These are phyloP conservation scores for Lavandula angustifolia DNA, from an alignment of 257 asterid species.

Conservation along the genomic window DNA sequence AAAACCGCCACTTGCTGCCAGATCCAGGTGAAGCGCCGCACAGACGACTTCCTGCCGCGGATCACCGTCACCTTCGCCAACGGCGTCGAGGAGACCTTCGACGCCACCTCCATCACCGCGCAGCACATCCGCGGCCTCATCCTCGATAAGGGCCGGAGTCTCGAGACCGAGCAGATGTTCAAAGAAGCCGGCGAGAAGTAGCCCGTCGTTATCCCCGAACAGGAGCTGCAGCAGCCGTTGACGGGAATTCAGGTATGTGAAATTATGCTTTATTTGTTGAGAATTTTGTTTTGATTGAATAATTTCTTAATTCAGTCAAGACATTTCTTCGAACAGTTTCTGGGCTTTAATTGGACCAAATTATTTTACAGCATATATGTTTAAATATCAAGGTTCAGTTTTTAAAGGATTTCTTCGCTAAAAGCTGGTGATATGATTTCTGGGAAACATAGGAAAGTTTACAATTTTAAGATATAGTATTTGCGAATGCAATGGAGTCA, in stretches of 20 bases:
- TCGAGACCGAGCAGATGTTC: slow-evolving; percentile 93
- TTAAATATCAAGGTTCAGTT: too few relatives aligned
- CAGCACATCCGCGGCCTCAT: slow-evolving; percentile 78
- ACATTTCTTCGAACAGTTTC: slow-evolving; percentile 46
- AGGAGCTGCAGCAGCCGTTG: slow-evolving; percentile 65
- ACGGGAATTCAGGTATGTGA: slow-evolving; percentile 65
- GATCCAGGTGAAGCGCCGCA: slow-evolving; percentile 89
- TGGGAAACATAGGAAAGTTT: not conserved
- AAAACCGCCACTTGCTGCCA: slow-evolving; percentile 87
- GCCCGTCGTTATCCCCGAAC: slow-evolving; percentile 79
- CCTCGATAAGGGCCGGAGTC: slow-evolving; percentile 80
- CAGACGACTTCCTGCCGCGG: slow-evolving; percentile 82
- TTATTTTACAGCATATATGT: too few relatives aligned
- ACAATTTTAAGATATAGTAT: not conserved
- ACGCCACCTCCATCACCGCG: slow-evolving; percentile 81
- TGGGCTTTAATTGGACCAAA: not conserved
- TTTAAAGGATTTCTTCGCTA: not conserved
- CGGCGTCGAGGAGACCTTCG: slow-evolving; percentile 80
- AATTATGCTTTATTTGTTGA: not conserved
- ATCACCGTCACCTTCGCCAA: slow-evolving; percentile 88
- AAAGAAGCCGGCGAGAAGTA: slow-evolving; percentile 90
- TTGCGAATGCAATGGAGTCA: not conserved
- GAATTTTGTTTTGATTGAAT: not conserved
- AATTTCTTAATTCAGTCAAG: slow-evolving; percentile 3
- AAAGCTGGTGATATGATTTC: not conserved